Evolutionary conservation across 129 eudicot species (phyloP), one percentile per base, ranked within the genome.

Genomic region (Saposhnikovia divaricata): DNA sequence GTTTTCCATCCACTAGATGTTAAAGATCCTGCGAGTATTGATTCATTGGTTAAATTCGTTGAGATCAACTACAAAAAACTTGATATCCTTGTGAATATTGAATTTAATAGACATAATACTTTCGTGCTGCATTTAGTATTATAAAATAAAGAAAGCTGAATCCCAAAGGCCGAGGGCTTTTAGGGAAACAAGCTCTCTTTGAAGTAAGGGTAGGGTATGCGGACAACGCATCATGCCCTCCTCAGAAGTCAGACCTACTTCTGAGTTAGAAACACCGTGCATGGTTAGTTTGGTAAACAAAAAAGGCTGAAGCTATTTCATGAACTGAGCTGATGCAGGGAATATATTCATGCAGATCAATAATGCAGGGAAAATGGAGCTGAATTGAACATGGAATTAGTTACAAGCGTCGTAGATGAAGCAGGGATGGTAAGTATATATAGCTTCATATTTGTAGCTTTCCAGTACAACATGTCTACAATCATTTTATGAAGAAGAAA

Each of bases 1-100:
- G 39, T 84, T 57, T 84, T 80, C 40, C 84, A 80, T 84, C 81
- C 46, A 15, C 84, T 84, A 40, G 87, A 84, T 16, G 70, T 84
- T 1, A 84, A 80, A 44, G 87, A 84, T 80, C 40, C 79, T 4
- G 42, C 79, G 9, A 84, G 87, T 68, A 71, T 76, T 44, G 79
- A 75, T 68, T 31, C 75, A 4, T 76, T 80, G 87, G 87, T 77
- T 12, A 53, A 55, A 80, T 84, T 80, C 39, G 39, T 77, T 28
- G 81, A 77, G 59, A 55, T 81, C 46, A 71, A 59, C 16, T 84
- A 76, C 84, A 80, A 46, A 25, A 84, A 72, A 77, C 84, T 84
- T 9, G 87, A 82, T 70, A 77, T 80, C 57, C 51, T 76, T 73
- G 77, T 76, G 28, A 81, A 71, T 15, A 63, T 1, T 72, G 5